Base-by-base conservation (phyloP, 1,139 yeast species). In the Debaryomyces robertsiae region DNA sequence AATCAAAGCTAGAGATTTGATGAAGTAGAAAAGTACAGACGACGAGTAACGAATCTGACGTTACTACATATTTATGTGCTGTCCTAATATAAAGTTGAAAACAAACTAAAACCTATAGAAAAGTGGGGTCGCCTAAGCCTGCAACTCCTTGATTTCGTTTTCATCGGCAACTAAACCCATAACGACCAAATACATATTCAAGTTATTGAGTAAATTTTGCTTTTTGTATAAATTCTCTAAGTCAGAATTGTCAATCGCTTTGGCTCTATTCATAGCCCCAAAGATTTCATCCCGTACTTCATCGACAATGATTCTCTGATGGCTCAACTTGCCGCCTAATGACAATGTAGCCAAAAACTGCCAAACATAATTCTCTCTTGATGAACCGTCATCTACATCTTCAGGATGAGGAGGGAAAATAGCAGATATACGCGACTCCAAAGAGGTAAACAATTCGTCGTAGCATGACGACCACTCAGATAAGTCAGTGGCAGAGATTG, bases 301-400 rank as follows among this genome's bases (percentile, higher is more conserved):
- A 62, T 90, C 98, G 38, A 93, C 96, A 54, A 93, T 85, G 47
- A 89, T 82, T 67, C 97, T 81, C 73, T 93, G 98, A 63, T 91
- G 97, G 54, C 85, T 89, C 54, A 91, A 75, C 60, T 87, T 85
- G 52, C 98, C 97, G 47, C 96, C 94, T 48, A 93, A 73, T 0
- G 98, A 94, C 46, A 93, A 75, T 10, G 96, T 86, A 27, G 98
- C 98, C 65, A 93, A 77, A 58, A 93, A 91, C 68, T 93, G 98
- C 98, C 98, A 93, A 36, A 90, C 91, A 56, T 91, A 90, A 52
- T 73, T 73, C 48, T 69, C 75, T 42, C 67, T 63, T 1, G 67
- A 57, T 0, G 95, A 80, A 49, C 84, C 91, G 57, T 88, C 96
- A 46, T 79, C 85, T 9, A 60, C 58, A 45, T 73, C 74, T 39